Conservation (phyloP, 305 asterid genomes). For the Vinca major region DNA sequence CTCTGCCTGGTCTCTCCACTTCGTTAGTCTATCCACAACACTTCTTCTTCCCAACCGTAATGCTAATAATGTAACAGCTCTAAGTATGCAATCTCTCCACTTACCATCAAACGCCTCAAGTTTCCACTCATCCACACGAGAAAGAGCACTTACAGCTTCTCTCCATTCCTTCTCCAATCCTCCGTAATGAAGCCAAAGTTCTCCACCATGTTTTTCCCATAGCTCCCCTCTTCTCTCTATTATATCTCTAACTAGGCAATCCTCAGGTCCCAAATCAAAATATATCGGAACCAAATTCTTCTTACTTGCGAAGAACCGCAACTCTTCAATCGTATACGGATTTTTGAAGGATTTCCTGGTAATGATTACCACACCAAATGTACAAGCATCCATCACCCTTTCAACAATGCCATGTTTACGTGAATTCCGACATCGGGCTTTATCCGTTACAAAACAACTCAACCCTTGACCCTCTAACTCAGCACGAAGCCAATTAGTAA, state of each 20-base stretch:
- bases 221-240: conserved; percentile 83
- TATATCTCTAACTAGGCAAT: conserved; percentile 80
- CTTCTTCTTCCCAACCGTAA: conserved; percentile 87
- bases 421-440: conserved; percentile 58
- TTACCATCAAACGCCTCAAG: conserved; percentile 76
- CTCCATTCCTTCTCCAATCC: conserved; percentile 91
- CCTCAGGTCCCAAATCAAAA: conserved; percentile 82
- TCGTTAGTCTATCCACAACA: conserved; percentile 63
- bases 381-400: conserved; percentile 72
- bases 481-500: conserved; percentile 87
- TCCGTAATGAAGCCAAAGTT: conserved; percentile 77
- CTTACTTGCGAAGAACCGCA: conserved; percentile 74
- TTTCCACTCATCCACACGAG: conserved; percentile 91
- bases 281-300: conserved; percentile 86
- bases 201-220: conserved; percentile 94
- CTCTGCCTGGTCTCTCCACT: conserved; percentile 81
- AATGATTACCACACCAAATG: conserved; percentile 74
- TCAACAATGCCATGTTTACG: conserved; percentile 61
- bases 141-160: conserved; percentile 61
- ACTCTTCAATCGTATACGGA: conserved; percentile 77
- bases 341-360: conserved; percentile 75
- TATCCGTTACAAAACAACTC: conserved; percentile 77
- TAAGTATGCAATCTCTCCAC: conserved; percentile 86
- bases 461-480: conserved; percentile 88
- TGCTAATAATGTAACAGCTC: conserved; percentile 83